These are phyloP conservation scores for Candida hungchunana DNA, from an alignment of 805 yeast species.

Conservation along the genomic window DNA sequence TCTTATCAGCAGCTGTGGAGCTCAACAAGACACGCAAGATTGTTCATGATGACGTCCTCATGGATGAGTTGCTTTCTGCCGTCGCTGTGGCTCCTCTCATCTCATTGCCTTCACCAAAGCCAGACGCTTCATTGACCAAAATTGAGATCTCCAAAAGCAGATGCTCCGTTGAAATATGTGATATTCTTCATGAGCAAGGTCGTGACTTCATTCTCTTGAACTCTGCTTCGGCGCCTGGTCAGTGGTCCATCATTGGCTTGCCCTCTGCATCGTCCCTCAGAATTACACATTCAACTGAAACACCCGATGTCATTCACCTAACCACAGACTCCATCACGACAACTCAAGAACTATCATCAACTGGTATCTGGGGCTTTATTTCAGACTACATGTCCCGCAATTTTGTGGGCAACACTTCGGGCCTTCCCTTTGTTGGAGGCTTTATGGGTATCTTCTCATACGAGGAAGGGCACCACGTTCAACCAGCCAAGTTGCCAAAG, in stretches of 20 bases:
- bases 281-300: conserved; percentile 59
- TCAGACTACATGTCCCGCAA: conserved; percentile 42
- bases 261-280: conserved; percentile 44
- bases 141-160: conserved; percentile 1
- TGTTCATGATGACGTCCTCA: conserved; percentile 11
- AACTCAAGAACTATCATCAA: conserved; percentile 20
- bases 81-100: conserved; percentile 20
- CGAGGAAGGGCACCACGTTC: conserved; percentile 68
- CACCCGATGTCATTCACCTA: conserved; percentile 6
- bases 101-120: conserved; percentile 1
- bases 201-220: conserved; percentile 60
- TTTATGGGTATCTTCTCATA: conserved; percentile 81
- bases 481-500: conserved; percentile 29
- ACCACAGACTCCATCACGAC: background rate
- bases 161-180: conserved; percentile 48
- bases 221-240: conserved; percentile 81
- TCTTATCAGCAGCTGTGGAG: conserved; percentile 31
- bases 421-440: conserved; percentile 88
- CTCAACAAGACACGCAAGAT: conserved; percentile 25
- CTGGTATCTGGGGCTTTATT: conserved; percentile 47
- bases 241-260: conserved; percentile 82
- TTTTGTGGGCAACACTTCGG: conserved; percentile 23
- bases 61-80: conserved; percentile 8
- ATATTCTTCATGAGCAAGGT: conserved; percentile 29
- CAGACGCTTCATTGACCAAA: conserved; percentile 30